Evolutionary conservation across 129 eudicot genomes (phyloP).

Genomic region (Flaveria trinervia): DNA sequence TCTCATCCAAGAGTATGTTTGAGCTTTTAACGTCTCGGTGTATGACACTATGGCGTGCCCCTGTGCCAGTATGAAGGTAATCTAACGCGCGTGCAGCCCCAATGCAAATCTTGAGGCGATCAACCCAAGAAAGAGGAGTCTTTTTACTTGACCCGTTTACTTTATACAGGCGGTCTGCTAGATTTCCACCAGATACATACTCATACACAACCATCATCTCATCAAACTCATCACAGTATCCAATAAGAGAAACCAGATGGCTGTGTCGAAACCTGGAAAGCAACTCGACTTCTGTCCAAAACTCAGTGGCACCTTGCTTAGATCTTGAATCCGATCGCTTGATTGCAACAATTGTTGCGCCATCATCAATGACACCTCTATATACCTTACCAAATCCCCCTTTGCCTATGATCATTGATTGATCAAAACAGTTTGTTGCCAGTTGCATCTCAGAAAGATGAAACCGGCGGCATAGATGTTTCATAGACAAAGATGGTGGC

Average conservation of each 20-base stretch:
- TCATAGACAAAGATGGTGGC: neutral
- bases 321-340: slow-evolving; percentile 36
- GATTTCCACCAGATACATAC: slow-evolving; percentile 40
- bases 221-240: slow-evolving; percentile 43
- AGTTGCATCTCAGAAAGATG: slow-evolving; percentile 23
- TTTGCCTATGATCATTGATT: slow-evolving; percentile 33
- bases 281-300: slow-evolving; percentile 41
- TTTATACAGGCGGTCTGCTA: slow-evolving; percentile 36
- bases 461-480: slow-evolving; percentile 32
- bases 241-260: slow-evolving; percentile 40
- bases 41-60: slow-evolving; percentile 28
- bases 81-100: slow-evolving; percentile 45
- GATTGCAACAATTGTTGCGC: slow-evolving; percentile 29
- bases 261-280: slow-evolving; percentile 42
- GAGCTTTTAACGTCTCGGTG: slow-evolving; percentile 57
- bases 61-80: slow-evolving; percentile 46
- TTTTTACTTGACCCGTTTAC: neutral
- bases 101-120: slow-evolving; percentile 41
- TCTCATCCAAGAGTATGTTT: slow-evolving; percentile 45
- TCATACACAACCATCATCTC: slow-evolving; percentile 48
- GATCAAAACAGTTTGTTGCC: slow-evolving; percentile 34
- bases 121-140: slow-evolving; percentile 38
- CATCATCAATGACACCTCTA: slow-evolving; percentile 30
- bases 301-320: slow-evolving; percentile 41
- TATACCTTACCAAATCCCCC: slow-evolving; percentile 41